Conservation (phyloP, 208 protist species). For the Porcisia hertigi region DNA sequence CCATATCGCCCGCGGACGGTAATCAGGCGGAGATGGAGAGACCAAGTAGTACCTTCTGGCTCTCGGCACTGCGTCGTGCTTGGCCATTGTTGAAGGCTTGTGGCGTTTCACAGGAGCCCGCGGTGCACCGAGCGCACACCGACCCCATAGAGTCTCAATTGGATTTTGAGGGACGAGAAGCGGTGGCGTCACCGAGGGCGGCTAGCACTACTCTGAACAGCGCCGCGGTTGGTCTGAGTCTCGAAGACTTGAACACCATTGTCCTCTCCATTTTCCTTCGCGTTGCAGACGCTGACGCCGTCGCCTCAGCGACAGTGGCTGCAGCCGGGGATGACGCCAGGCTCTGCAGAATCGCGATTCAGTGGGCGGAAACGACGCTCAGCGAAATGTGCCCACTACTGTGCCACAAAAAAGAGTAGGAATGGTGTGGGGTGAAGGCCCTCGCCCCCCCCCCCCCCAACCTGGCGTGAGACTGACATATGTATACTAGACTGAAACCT, state of each 20-base stretch:
- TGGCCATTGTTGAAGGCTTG: slow-evolving; percentile 21
- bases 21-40: not conserved
- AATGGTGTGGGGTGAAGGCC: not conserved
- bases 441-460: too few species aligned
- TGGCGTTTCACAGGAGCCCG: not conserved
- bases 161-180: not conserved
- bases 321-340: slow-evolving; percentile 8
- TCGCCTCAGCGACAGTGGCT: slow-evolving; percentile 9
- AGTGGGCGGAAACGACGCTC: slow-evolving; percentile 12
- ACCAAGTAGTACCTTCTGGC: slow-evolving; percentile 5
- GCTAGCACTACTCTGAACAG: not conserved
- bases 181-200: too few species aligned
- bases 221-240: not conserved
- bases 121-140: not conserved
- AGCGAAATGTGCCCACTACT: not conserved
- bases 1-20: not conserved
- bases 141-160: not conserved
- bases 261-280: slow-evolving; percentile 28
- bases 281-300: slow-evolving; percentile 10
- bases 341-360: slow-evolving; percentile 9
- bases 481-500: too few species aligned
- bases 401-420: not conserved
- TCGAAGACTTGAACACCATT: slow-evolving; percentile 11
- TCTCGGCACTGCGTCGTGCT: not conserved
- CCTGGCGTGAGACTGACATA: too few species aligned